Percentiles rank a stretch among this genome's conserved stretches.
phyloP scores from a whole-genome alignment of 768 basidiomycete genomes.

The Rhizopogon roseolus region DNA sequence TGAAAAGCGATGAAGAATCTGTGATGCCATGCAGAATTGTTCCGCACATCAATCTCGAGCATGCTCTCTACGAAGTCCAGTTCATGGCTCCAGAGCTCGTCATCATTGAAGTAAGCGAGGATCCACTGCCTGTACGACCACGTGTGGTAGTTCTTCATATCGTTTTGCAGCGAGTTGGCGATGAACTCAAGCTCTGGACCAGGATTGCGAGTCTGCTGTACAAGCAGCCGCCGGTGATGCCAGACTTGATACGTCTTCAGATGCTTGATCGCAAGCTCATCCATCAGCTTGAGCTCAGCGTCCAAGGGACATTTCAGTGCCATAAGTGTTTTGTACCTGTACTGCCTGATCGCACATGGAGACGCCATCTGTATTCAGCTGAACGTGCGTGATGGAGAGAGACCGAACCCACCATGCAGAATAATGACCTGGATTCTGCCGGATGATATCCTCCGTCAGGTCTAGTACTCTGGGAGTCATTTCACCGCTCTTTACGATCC shows the following conservation, averaged over 20 bases:
- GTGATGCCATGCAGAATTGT: constrained; percentile 98
- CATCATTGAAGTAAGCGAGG: constrained; percentile 76
- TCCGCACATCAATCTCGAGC: constrained; percentile 74
- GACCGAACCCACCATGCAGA: constrained; percentile 75
- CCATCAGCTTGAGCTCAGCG: constrained; percentile 81
- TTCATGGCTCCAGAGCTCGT: constrained; percentile 69
- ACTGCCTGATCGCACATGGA: constrained; percentile 62
- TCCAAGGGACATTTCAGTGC: constrained; percentile 62
- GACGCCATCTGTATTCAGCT: not conserved
- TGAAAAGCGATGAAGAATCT: constrained; percentile 85
- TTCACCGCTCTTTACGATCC: constrained; percentile 72
- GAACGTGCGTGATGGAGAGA: not conserved
- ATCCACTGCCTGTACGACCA: constrained; percentile 98
- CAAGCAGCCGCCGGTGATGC: constrained; percentile 83
- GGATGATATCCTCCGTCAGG: constrained; percentile 85
- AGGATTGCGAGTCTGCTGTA: constrained; percentile 50
- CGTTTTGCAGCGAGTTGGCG: constrained; percentile 60
- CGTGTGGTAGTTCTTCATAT: constrained; percentile 98
- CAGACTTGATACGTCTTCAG: constrained; percentile 98
- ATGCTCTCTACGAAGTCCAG: constrained; percentile 70
- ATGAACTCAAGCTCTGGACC: constrained; percentile 78
- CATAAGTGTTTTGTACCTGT: constrained; percentile 84
- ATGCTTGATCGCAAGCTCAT: constrained; percentile 75
- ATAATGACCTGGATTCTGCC: constrained; percentile 93
- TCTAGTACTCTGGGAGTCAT: constrained; percentile 77